Base-by-base conservation (phyloP, 768 basidiomycete species). In the Boletus barrowsii region DNA sequence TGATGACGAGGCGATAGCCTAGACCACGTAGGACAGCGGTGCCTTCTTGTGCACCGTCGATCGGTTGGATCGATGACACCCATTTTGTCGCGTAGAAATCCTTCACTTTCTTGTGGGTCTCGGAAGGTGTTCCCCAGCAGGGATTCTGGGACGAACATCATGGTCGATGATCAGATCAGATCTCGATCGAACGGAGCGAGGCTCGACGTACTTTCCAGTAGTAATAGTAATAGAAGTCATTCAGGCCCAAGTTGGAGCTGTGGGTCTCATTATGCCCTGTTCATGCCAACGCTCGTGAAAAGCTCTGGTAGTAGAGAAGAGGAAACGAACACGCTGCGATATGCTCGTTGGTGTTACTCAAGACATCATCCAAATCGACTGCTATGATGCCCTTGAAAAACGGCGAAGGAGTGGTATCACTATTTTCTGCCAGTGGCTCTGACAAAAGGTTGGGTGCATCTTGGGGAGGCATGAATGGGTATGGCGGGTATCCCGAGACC, bases 201-300 rank as follows among this genome's bases (percentile, higher is more conserved):
- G 26, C 35, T 15, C 35, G 29, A 40, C 67, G 47, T 47, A 80
- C 87, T 77, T 86, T 87, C 87, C 87, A 88, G 64, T 85, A 88
- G 66, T 86, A 87, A 60, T 87, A 87, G 63, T 88, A 89, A 59
- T 83, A 82, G 65, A 87, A 87, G 48, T 78, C 60, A n/a, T 76
- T 71, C 42, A 81, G 49, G 32, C 72, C 72, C 75, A 89, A 83
- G 24, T 55, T 39, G 4, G 84, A 82, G 14, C 80, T 81, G 62
- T 80, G 83, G 10, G 63, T 65, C 22, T 76, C 75, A 55, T 88
- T 88, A 59, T 88, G 87, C 86, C 87, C 87, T 88, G 53, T 6
- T 56, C 32, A 53, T 39, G 20, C 41, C 49, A 33, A 47, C 10
- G 2, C 2, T 39, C 35, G 51, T 49, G 37, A 47, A 32, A 39